phyloP scores from a whole-genome alignment of 768 basidiomycete genomes.

The Lanmaoa rubissima region DNA sequence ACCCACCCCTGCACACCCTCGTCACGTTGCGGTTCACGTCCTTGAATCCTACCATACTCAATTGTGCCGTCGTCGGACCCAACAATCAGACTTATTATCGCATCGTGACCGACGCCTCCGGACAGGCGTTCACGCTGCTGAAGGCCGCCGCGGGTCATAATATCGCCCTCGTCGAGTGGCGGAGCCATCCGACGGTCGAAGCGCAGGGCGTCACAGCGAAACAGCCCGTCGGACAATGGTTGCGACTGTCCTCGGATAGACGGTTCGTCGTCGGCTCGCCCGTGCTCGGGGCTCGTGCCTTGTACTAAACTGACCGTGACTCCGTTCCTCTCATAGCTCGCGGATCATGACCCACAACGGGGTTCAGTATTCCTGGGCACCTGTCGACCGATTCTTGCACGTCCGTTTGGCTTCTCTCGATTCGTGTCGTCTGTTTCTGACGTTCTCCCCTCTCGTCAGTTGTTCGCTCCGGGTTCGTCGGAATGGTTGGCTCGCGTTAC shows the following conservation, averaged over 20 bases:
- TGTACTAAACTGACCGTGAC: neutral
- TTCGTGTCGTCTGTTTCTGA: neutral
- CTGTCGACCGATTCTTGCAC: conserved; percentile 50
- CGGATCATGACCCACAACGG: conserved; percentile 54
- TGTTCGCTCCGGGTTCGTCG: conserved; percentile 42
- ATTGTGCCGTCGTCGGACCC: conserved; percentile 53
- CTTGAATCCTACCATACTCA: conserved; percentile 51
- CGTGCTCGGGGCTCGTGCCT: neutral
- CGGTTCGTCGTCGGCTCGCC: conserved; percentile 31
- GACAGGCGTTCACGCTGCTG: conserved; percentile 53
- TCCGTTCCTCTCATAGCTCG: conserved; percentile 25
- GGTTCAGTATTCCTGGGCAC: conserved; percentile 53
- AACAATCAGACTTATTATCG: conserved; percentile 47
- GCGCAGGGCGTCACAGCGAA: conserved; percentile 49
- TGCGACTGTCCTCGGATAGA: conserved; percentile 48
- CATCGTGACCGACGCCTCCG: conserved; percentile 44
- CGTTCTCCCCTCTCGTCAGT: conserved; percentile 30
- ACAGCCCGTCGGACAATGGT: conserved; percentile 52
- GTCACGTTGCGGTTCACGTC: conserved; percentile 49
- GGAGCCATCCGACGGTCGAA: conserved; percentile 47
- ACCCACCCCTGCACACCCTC: conserved; percentile 33
- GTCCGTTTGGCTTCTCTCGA: neutral
- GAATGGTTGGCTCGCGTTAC: conserved; percentile 52
- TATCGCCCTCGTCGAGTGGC: conserved; percentile 60
- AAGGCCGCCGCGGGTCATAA: conserved; percentile 47